Percentiles rank a stretch among this genome's conserved stretches.
Conservation (phyloP, 495 filamentous ascomycete genomes). For the Penicillium maclennaniae region DNA sequence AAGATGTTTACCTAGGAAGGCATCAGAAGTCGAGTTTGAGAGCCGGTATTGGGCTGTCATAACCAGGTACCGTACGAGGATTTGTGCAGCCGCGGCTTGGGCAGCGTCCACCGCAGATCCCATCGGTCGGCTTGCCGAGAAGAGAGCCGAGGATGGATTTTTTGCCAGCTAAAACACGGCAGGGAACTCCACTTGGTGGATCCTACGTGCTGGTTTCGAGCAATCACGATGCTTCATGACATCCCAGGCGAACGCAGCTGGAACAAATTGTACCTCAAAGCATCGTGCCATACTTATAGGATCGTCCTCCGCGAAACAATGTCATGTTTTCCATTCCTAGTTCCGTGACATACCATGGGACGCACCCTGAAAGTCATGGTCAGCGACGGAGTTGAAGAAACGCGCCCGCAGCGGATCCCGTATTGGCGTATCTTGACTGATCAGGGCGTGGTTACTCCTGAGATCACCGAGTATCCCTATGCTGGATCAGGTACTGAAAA, state of each 20-base stretch:
- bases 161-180: not conserved
- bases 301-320: not conserved
- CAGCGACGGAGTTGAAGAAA: conserved; percentile 4
- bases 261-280: not conserved
- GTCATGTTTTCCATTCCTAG: conserved; percentile 50
- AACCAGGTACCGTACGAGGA: not conserved
- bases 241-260: not conserved
- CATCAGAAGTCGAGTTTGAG: not conserved
- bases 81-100: not conserved
- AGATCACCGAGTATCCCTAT: conserved; percentile 51
- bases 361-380: not conserved
- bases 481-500: conserved; percentile 59
- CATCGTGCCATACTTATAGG: not conserved
- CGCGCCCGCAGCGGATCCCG: conserved; percentile 16
- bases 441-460: conserved; percentile 26
- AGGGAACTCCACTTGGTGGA: conserved; percentile 1
- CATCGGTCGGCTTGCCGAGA: conserved; percentile 14
- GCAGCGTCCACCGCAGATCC: conserved; percentile 2
- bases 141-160: not conserved
- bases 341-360: conserved; percentile 22
- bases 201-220: not conserved
- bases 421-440: conserved; percentile 29
- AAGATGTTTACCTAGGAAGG: not conserved
- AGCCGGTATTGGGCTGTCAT: not conserved
- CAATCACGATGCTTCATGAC: not conserved